Percentiles rank a stretch among this genome's conserved stretches.
Conservation (phyloP, 2,329 filamentous ascomycete genomes). For the Calonectria naviculata region DNA sequence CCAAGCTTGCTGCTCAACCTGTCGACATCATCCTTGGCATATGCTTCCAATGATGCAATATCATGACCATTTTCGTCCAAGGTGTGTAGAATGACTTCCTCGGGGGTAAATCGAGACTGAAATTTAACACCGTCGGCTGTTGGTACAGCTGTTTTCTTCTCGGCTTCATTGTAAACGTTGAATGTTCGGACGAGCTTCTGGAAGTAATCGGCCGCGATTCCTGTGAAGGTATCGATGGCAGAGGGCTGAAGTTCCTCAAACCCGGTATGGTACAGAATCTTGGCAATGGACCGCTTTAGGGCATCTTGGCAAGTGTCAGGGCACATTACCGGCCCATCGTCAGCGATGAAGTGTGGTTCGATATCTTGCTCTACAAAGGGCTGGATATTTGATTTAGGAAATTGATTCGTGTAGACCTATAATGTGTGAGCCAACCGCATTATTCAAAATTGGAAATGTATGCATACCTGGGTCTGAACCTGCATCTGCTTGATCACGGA, state of each 20-base stretch:
- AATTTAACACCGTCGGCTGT: slow-evolving; percentile 55
- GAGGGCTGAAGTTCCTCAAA: slow-evolving; percentile 98
- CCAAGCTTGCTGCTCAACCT: slow-evolving; percentile 81
- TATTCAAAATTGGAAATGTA: not conserved
- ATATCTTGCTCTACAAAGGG: slow-evolving; percentile 90
- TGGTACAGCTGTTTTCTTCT: slow-evolving; percentile 71
- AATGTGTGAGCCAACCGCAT: slow-evolving; percentile 19
- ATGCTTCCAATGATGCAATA: slow-evolving; percentile 82
- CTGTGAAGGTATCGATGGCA: slow-evolving; percentile 89
- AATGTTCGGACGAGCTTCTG: slow-evolving; percentile 83
- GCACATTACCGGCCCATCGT: slow-evolving; percentile 89
- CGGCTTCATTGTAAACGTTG: slow-evolving; percentile 84
- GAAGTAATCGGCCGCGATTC: slow-evolving; percentile 91
- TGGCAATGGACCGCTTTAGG: slow-evolving; percentile 89
- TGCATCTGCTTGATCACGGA: slow-evolving; percentile 99
- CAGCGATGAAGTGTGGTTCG: slow-evolving; percentile 88
- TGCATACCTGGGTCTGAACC: slow-evolving; percentile 87
- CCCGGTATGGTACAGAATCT: slow-evolving; percentile 94
- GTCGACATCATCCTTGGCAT: slow-evolving; percentile 95
- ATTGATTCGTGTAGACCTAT: slow-evolving; percentile 96
- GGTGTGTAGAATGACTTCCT: slow-evolving; percentile 89
- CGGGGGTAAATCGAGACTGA: slow-evolving; percentile 78
- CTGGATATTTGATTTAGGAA: slow-evolving; percentile 93
- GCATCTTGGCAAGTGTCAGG: slow-evolving; percentile 84
- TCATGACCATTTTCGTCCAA: slow-evolving; percentile 87